Base-by-base conservation (phyloP, 108 stramenopile genomes). In the Cyclotella choctawhatcheeana region DNA sequence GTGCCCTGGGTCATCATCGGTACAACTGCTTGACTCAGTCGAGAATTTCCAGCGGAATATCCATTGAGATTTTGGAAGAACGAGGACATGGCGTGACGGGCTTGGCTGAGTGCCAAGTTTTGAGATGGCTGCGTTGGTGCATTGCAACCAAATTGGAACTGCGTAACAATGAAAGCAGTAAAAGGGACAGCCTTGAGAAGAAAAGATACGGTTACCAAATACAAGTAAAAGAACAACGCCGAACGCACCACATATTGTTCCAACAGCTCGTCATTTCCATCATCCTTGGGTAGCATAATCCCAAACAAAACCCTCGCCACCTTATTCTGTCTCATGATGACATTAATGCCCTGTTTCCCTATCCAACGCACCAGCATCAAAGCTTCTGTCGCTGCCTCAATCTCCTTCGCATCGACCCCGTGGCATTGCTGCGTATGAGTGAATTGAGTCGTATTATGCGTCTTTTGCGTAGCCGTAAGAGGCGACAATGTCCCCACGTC, bases 11-110 rank as follows among this genome's bases (percentile, higher is more conserved):
- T 74, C 34, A 16, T 58, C 32, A 40, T 64, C 3, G 73, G 73
- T 3, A 74, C 73, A 26, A 73, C 53, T 10, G 59, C 58, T 32
- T 74, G 73, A 65, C 73, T 74, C 8, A 74, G 55, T 0, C 62
- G 50, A 16, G 40, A 2, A 2, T 5, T 40, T 33, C 69, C 76
- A 14, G 63, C 69, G 5, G 67, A 63, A 33, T 47, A 77, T 29
- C 76, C 76, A 30, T 77, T 77, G 69, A 77, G 69, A 65, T 77
- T 77, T 29, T 63, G 76, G 58, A 77, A 77, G 63, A 77, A 64
- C 25, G 35, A 51, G 0, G 53, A 60, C 6, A 54, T 56, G 16
- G 24, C 54, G 3, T 71, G 35, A 17, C 40, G 31, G 1, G 62
- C 64, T 59, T 70, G 63, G 0, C 44, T 71, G 20, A 47, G 31